Evolutionary conservation across 1,139 yeast species (phyloP), one percentile per base, ranked within the genome.

Genomic region (Arxiozyma bovina): DNA sequence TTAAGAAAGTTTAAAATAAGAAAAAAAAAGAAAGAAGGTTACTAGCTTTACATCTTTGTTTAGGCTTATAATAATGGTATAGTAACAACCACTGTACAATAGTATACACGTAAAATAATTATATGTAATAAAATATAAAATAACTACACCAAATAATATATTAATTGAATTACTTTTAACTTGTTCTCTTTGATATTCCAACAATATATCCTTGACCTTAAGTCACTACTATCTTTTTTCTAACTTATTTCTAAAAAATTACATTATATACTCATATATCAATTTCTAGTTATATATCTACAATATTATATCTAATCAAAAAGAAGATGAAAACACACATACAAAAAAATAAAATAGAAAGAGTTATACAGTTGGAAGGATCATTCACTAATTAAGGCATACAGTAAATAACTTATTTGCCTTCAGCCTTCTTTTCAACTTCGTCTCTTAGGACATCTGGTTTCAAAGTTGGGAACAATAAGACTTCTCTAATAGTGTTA

Each of bases 381-480:
- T 2, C 40, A 34, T 34, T 34, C 6, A 34, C 40, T 41, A 18
- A 27, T 27, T 27, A 27, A 27, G 30, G 8, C 11, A 27, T 27
- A 27, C 8, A 27, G 11, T 27, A 8, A n/a, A 8, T 27, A 27
- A 25, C 12, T 45, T 40, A 44, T 40, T 41, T 51, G 11, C 27
- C 17, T 30, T 51, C 44, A 42, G 25, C 22, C 21, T 65, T 64
- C 61, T 64, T 64, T 60, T 64, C 64, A 48, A 56, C 60, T 54
- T 66, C 70, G 34, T 68, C 70, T 60, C 67, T 68, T 60, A 67
- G 56, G 48, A 61, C 81, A 74, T 91, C 98, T 53, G 98, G 98
- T 79, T 90, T 91, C 82, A 93, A 88, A 63, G 98, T 91, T 72
- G 99, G 99, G 95, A 93, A 93, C 71, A 93, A 78, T 66, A 93